Percentiles rank a stretch among this genome's conserved stretches.
phyloP scores from a whole-genome alignment of 176 grass and related monocot species.

The Eremochloa ophiuroides region DNA sequence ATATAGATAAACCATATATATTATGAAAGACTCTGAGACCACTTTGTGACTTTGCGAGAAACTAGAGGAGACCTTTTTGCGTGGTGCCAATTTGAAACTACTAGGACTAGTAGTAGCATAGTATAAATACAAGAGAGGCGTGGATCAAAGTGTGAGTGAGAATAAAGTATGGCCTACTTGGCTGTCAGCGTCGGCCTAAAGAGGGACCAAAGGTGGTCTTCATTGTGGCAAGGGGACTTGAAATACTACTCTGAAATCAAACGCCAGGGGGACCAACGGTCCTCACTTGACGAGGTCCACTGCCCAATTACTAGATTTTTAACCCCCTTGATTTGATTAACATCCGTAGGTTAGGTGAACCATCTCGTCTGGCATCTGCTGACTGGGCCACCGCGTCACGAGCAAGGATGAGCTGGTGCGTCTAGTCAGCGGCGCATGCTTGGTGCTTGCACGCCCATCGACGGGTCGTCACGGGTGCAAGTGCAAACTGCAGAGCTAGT shows the following conservation, averaged over 20 bases:
- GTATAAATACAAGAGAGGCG: not conserved
- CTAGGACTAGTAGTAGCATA: not conserved
- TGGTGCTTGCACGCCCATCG: not conserved
- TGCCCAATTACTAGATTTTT: not conserved
- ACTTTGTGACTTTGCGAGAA: not conserved
- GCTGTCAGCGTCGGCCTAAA: slow-evolving; percentile 12
- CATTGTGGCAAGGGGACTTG: not conserved
- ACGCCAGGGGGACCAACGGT: slow-evolving; percentile 11
- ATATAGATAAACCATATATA: not conserved
- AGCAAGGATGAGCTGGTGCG: not conserved
- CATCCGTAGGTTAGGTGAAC: not conserved
- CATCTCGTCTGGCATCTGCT: not conserved
- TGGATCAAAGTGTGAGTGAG: not conserved
- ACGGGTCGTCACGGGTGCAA: no score
- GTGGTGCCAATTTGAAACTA: not conserved
- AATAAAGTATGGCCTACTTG: slow-evolving; percentile 21
- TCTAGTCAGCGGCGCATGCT: not conserved
- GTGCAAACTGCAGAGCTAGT: not conserved
- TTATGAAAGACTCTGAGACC: not conserved
- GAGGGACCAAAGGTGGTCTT: slow-evolving; percentile 9
- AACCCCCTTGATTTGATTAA: not conserved
- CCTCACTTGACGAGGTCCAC: not conserved
- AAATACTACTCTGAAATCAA: slow-evolving; percentile 7
- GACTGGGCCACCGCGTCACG: not conserved
- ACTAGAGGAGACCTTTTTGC: not conserved